Evolutionary conservation across 352 stramenopile genomes (phyloP).

Genomic region (Globisporangium parvum): DNA sequence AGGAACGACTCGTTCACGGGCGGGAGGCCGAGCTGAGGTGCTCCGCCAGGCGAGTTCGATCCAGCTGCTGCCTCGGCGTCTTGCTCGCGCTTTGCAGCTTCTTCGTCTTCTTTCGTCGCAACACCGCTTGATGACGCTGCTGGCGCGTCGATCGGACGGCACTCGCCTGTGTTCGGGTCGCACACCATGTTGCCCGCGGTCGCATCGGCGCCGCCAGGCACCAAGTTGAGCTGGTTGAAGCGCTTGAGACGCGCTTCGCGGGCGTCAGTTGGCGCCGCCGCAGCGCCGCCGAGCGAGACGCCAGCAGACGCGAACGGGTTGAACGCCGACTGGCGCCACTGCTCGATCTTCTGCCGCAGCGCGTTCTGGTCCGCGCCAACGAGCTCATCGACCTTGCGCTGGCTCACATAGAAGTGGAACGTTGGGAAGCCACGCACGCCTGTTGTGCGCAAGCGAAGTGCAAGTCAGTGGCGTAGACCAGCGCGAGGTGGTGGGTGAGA

Average conservation of each 20-base stretch:
- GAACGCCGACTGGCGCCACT: conserved; percentile 80
- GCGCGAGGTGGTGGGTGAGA: no score
- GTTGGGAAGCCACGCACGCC: conserved; percentile 85
- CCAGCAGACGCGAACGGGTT: conserved; percentile 81
- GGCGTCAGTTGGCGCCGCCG: conserved; percentile 30
- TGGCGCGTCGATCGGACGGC: conserved; percentile 21
- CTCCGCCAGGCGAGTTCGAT: not conserved
- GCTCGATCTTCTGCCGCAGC: conserved; percentile 83
- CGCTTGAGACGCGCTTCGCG: conserved; percentile 76
- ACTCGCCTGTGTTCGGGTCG: conserved; percentile 56
- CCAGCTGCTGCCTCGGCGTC: conserved; percentile 12
- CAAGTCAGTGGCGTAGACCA: not conserved
- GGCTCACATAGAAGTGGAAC: conserved; percentile 89
- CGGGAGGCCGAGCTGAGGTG: conserved; percentile 30
- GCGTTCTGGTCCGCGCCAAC: conserved; percentile 79
- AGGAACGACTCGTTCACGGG: conserved; percentile 70
- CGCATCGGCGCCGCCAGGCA: conserved; percentile 25
- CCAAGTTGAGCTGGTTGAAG: conserved; percentile 60
- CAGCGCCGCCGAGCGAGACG: conserved; percentile 44
- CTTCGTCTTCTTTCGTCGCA: conserved; percentile 13
- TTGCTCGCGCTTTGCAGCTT: conserved; percentile 12
- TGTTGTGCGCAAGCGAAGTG: not conserved
- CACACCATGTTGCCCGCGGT: conserved; percentile 57
- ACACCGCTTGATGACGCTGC: not conserved
- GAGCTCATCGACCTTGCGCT: conserved; percentile 85